Base-by-base conservation (phyloP, 176 grass and related monocot species). In the Oryza australiensis region DNA sequence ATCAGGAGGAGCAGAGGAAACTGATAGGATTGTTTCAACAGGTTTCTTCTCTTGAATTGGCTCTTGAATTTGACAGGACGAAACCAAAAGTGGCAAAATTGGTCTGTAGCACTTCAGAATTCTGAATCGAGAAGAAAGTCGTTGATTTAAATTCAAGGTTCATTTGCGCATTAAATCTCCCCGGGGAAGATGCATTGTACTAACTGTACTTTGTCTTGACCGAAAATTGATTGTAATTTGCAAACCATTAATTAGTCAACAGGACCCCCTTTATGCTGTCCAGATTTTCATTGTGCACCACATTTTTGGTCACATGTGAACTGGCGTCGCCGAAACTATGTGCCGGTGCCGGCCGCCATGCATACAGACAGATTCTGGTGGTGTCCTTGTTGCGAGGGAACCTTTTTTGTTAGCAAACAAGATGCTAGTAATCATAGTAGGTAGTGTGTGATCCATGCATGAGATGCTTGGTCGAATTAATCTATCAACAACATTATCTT, bases 261-360 rank as follows among this genome's bases (percentile, higher is more conserved):
- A 28, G 13, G 29, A 69, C 30, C 32, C 26, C 7, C 28, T 12
- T 35, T 72, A 20, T 30, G 14, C 13, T 13, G 7, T 9, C 16
- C 48, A 77, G 26, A 33, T 77, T 59, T 12, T 4, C 3, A 20
- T 53, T 53, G 48, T 53, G 49, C 38, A 20, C 65, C 16, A 23
- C 24, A 3, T 5, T 15, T 66, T 66, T 62, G 27, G 27, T 82
- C 86, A 78, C 53, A 64, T 83, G 86, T 72, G 73, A 74, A 86
- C 60, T 32, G 7, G 5, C 37, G 60, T 30, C 15, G 12, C 37
- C 9, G 30, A 28, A 5, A 51, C 49, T 55, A 1, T 20, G 15
- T 20, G 49, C 18, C 49, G 16, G 76, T 2, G 49, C 6, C 49
- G 49, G 76, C 68, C 67, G 76, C 68, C 76, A 49, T 15, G 45